phyloP scores from a whole-genome alignment of 805 yeast species.

The Metschnikowia corniflorae region DNA sequence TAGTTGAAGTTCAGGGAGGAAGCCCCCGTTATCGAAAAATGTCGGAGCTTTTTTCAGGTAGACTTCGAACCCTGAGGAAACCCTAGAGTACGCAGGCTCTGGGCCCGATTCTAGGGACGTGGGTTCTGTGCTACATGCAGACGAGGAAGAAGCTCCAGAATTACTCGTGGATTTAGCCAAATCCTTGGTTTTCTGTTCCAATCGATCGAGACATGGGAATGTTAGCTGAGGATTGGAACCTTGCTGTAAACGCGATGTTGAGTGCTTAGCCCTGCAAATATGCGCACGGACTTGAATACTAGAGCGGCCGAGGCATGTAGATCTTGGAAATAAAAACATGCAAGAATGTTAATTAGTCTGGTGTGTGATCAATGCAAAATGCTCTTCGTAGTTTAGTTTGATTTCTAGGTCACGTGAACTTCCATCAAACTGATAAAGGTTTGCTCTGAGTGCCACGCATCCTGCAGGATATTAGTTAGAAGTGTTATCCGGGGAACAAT shows the following conservation, averaged over 20 bases:
- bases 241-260: slow-evolving; percentile 5
- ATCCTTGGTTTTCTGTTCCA: slow-evolving; percentile 52
- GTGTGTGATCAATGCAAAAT: too few species aligned
- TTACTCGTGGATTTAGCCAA: slow-evolving; percentile 24
- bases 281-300: not conserved
- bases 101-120: slow-evolving; percentile 63
- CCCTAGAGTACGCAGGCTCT: slow-evolving; percentile 77
- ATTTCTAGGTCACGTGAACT: slow-evolving; percentile 11
- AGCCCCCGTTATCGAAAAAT: slow-evolving; percentile 78
- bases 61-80: slow-evolving; percentile 61
- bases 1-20: slow-evolving; percentile 66
- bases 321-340: not conserved
- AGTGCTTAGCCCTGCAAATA: slow-evolving; percentile 1
- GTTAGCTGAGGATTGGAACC: slow-evolving; percentile 62
- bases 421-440: slow-evolving; percentile 6
- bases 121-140: slow-evolving; percentile 10
- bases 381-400: too few species aligned
- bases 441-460: not conserved
- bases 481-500: too few species aligned
- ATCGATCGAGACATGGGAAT: slow-evolving; percentile 82
- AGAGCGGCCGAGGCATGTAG: not conserved
- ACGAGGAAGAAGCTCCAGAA: not conserved
- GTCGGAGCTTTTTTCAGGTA: slow-evolving; percentile 56
- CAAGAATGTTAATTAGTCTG: too few species aligned
- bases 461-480: slow-evolving; percentile 3